phyloP scores from a whole-genome alignment of 495 filamentous ascomycete species.

The Pyrenula massariospora region DNA sequence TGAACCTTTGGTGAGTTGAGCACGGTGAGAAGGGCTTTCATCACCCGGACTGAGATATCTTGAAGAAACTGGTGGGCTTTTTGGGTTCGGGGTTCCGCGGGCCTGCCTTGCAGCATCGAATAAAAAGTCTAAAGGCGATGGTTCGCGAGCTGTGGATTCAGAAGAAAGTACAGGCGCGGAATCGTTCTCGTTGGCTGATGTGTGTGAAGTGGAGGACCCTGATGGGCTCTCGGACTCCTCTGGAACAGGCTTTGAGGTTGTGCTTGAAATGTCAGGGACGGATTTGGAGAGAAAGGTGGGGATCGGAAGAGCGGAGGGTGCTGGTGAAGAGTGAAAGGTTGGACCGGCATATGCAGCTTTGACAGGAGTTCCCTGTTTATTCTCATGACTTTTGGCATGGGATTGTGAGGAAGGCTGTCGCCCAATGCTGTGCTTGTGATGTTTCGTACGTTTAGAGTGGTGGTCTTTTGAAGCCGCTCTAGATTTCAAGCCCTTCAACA shows the following conservation, averaged over 20 bases:
- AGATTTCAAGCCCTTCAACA: conserved; percentile 11
- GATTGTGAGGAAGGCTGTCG: conserved; percentile 23
- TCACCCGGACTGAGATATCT: conserved; percentile 17
- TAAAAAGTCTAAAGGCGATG: conserved; percentile 76
- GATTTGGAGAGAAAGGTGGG: conserved; percentile 86
- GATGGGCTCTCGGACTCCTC: neutral
- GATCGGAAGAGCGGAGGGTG: conserved; percentile 83
- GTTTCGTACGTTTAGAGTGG: conserved; percentile 13
- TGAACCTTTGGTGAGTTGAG: neutral
- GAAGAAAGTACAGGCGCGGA: neutral
- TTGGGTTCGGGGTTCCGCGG: conserved; percentile 24
- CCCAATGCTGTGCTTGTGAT: conserved; percentile 6
- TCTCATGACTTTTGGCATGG: conserved; percentile 18
- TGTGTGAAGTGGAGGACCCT: conserved; percentile 23
- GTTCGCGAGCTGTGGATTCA: conserved; percentile 22
- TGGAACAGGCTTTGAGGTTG: neutral
- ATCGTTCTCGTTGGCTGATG: conserved; percentile 7
- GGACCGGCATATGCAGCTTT: conserved; percentile 72
- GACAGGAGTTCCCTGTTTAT: neutral
- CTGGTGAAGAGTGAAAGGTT: conserved; percentile 91
- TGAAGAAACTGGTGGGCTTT: conserved; percentile 32
- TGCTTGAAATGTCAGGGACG: conserved; percentile 41
- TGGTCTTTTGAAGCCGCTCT: conserved; percentile 17
- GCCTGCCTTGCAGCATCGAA: conserved; percentile 76
- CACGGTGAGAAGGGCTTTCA: conserved; percentile 1